Evolutionary conservation across 257 asterid genomes (phyloP).

Genomic region (Scutellaria barbata): DNA sequence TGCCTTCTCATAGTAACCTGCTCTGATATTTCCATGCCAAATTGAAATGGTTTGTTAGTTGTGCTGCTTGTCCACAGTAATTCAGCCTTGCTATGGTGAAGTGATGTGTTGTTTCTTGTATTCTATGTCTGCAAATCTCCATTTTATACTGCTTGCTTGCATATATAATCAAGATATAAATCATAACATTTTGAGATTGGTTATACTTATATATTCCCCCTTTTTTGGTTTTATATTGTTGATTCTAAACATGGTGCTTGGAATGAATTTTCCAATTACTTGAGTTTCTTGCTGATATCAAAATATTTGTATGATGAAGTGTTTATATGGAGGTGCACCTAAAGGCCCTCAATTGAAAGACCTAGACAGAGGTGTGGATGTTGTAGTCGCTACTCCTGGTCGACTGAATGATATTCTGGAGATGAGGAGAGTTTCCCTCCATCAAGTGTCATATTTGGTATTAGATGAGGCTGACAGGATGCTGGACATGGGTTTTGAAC

Average conservation of each 20-base stretch:
- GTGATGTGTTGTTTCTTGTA: constrained; percentile 20
- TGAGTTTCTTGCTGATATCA: constrained; percentile 31
- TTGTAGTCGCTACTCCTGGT: constrained; percentile 97
- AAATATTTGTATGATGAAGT: constrained; percentile 46
- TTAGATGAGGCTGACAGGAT: constrained; percentile 97
- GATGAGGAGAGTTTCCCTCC: constrained; percentile 74
- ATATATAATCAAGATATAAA: not conserved
- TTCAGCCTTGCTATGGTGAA: constrained; percentile 18
- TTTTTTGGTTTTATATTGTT: not conserved
- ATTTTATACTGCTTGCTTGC: constrained; percentile 11
- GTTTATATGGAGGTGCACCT: constrained; percentile 84
- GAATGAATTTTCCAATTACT: constrained; percentile 12
- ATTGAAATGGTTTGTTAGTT: constrained; percentile 1
- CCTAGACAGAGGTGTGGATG: constrained; percentile 75
- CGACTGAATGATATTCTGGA: constrained; percentile 91
- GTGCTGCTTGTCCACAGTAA: constrained; percentile 10
- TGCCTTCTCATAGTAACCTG: constrained; percentile 23
- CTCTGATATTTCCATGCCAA: not conserved
- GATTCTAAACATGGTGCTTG: constrained; percentile 9
- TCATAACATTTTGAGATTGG: not conserved
- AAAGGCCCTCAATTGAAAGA: constrained; percentile 86
- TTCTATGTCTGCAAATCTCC: constrained; percentile 17
- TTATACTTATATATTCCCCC: not conserved
- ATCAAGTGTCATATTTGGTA: constrained; percentile 87
- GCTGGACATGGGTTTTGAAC: constrained; percentile 99